Base-by-base conservation (phyloP, 2,329 filamentous ascomycete genomes). In the Diplodia corticola region DNA sequence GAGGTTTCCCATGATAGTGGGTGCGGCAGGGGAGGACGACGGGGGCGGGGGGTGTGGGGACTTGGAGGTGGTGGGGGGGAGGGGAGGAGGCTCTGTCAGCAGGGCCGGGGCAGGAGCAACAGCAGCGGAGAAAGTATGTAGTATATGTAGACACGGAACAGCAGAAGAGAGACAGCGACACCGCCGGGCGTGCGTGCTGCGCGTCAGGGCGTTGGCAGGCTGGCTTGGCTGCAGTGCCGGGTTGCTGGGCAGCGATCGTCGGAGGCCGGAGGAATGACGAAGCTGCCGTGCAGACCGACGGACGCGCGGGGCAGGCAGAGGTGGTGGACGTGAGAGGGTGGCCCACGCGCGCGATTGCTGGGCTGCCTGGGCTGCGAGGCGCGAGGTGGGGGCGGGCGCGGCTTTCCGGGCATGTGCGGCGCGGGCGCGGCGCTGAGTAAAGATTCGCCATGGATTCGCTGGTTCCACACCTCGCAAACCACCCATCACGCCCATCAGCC, bases 1-100 rank as follows among this genome's bases (percentile, higher is more conserved):
- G 79, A 92, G 85, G 77, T 92, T 94, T 67, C 93, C 93, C 93
- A 97, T 97, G 26, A 50, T 64, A 10, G n/a, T 10, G 9, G 17
- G 40, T 12, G 30, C 33, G 33, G 12, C 33, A 54, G 15, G 20
- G 17, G 22, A 5, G 33, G 26, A 22, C 17, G 15, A 28, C 10
- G 13, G 4, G 24, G 15, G 40, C 10, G 13, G 4, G 30, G 35
- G 40, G 49, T 50, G 50, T 15, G 24, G 33, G 40, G 40, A 44
- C 17, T 37, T 37, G 49, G 10, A 20, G 22, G 13, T 22, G 13
- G 59, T 24, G 44, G 49, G 24, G 5, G 65, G 5, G 33, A 33
- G 49, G 24, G 5, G 65, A 9, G 33, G 46, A 63, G 55, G 37
- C 30, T 35, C 37, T 7, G 55, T 46, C 55, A 46, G 24, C 37